phyloP scores from a whole-genome alignment of 2,329 filamentous ascomycete genomes.

The Curvularia hawaiiensis region DNA sequence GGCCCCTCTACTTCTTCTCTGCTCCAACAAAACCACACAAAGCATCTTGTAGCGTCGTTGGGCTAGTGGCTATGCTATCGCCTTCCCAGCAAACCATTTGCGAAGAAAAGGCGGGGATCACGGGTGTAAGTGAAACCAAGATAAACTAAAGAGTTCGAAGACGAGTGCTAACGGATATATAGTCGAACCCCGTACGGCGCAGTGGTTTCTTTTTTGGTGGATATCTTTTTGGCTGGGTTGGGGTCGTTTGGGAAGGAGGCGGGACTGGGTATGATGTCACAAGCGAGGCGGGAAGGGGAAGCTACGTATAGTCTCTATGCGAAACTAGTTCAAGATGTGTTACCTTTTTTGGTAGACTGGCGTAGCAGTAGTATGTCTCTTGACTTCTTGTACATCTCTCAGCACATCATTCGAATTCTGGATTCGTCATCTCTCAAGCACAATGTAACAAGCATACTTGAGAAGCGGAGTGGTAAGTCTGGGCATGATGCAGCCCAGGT shows the following conservation, averaged over 20 bases:
- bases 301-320: background rate
- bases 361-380: conserved; percentile 3
- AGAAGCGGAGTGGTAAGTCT: background rate
- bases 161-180: background rate
- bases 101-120: conserved; percentile 33
- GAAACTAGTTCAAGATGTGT: background rate
- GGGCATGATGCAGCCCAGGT: background rate
- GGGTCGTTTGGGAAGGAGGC: background rate
- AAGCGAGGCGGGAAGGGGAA: background rate
- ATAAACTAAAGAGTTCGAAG: conserved; percentile 5
- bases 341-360: background rate
- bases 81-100: conserved; percentile 39
- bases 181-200: conserved; percentile 27
- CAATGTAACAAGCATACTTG: background rate
- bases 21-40: background rate
- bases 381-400: background rate
- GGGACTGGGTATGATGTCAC: background rate
- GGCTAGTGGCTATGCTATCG: conserved; percentile 48
- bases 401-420: conserved; percentile 11
- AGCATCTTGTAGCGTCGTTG: conserved; percentile 31
- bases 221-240: background rate
- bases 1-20: background rate
- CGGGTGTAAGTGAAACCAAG: conserved; percentile 35
- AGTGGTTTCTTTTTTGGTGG: conserved; percentile 12
- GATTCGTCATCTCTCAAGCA: conserved; percentile 6